These are phyloP conservation scores for Trichoderma polysporum DNA, from an alignment of 2,329 filamentous ascomycete species.

Conservation along the genomic window DNA sequence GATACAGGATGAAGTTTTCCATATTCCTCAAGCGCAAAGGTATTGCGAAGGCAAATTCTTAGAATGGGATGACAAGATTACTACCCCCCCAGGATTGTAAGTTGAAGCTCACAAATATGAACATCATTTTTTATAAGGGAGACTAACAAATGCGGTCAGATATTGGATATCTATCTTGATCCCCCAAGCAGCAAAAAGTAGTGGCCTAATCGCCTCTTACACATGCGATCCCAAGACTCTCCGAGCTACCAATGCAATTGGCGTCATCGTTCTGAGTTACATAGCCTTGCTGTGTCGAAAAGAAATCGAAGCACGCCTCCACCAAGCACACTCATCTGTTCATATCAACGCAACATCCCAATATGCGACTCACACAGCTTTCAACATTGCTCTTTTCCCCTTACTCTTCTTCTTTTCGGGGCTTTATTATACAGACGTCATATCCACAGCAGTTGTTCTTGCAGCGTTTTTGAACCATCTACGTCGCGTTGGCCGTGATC, in stretches of 20 bases:
- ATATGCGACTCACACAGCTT: constrained; percentile 58
- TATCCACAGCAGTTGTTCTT: constrained; percentile 75
- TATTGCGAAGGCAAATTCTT: constrained; percentile 75
- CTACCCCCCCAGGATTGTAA: constrained; percentile 86
- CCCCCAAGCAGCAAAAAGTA: constrained; percentile 26
- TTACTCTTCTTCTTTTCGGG: constrained; percentile 94
- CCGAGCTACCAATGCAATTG: constrained; percentile 49
- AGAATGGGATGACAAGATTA: constrained; percentile 96
- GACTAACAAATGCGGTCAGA: constrained; percentile 30
- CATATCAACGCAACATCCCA: constrained; percentile 34
- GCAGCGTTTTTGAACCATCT: constrained; percentile 63
- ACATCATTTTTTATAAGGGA: too few species aligned
- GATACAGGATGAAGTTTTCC: constrained; percentile 76
- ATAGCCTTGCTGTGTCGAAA: constrained; percentile 53
- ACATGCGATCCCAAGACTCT: constrained; percentile 39
- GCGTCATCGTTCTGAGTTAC: constrained; percentile 41
- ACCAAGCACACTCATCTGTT: constrained; percentile 25
- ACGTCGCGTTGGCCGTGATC: constrained; percentile 39
- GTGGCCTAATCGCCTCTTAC: constrained; percentile 22
- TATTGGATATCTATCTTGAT: constrained; percentile 45
- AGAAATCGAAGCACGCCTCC: constrained; percentile 47
- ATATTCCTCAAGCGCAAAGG: constrained; percentile 85
- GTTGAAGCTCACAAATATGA: constrained; percentile 24
- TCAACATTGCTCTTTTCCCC: constrained; percentile 84
- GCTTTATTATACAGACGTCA: constrained; percentile 91